Percentiles rank a stretch among this genome's conserved stretches.
These are phyloP conservation scores for Acer negundo DNA, from an alignment of 345 rosid species.

Conservation along the genomic window DNA sequence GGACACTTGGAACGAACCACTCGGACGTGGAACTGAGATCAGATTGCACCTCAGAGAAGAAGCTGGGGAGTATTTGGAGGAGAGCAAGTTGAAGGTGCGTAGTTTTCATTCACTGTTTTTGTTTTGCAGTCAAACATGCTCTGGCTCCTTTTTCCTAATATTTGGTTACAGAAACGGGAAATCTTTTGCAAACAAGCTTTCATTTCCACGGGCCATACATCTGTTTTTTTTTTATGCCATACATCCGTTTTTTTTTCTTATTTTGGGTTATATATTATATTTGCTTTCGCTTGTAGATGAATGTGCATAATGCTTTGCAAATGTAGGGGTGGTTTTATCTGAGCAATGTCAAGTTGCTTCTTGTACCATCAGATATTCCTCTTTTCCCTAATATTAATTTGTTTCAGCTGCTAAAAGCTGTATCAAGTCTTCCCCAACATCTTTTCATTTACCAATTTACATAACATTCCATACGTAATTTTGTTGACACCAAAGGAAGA, in stretches of 20 bases:
- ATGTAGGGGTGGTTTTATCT: background rate
- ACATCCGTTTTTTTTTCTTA: too few species aligned
- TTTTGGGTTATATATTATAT: background rate
- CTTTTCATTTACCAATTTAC: background rate
- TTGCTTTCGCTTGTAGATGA: background rate
- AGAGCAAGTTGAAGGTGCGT: constrained; percentile 79
- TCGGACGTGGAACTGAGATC: constrained; percentile 98
- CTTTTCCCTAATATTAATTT: background rate
- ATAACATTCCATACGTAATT: background rate
- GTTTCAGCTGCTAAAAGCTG: background rate
- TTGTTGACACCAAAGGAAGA: background rate
- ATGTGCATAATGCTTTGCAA: background rate
- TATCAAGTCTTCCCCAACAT: too few species aligned
- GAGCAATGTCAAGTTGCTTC: background rate
- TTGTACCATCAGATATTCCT: background rate
- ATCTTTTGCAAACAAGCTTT: background rate
- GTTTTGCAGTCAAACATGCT: background rate
- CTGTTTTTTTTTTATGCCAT: too few species aligned
- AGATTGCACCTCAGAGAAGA: constrained; percentile 93
- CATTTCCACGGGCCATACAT: background rate
- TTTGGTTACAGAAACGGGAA: background rate
- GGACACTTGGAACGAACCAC: constrained; percentile 96
- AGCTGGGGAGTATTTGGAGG: constrained; percentile 95
- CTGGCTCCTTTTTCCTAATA: background rate
- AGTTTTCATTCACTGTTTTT: background rate